Percentiles rank a stretch among this genome's conserved stretches.
Evolutionary conservation across 2,329 filamentous ascomycete genomes (phyloP).

Genomic region (Blastomyces gilchristii): DNA sequence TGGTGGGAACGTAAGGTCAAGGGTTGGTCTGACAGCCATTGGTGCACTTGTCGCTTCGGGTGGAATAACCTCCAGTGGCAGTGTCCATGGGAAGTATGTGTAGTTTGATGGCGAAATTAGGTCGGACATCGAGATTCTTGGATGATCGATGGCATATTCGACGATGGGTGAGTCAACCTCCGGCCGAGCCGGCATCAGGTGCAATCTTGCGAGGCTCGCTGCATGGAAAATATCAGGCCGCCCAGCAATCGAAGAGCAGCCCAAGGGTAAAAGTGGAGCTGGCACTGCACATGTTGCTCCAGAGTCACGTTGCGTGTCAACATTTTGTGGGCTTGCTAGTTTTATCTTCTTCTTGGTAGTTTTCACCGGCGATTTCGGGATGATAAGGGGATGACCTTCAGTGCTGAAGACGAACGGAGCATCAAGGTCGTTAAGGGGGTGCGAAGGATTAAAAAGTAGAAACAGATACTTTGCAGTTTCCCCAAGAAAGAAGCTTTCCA

Average conservation of each 20-base stretch:
- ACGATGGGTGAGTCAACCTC: slow-evolving; percentile 50
- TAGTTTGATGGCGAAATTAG: slow-evolving; percentile 59
- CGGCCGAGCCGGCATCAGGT: slow-evolving; percentile 54
- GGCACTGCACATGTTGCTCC: slow-evolving; percentile 51
- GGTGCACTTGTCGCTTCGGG: slow-evolving; percentile 64
- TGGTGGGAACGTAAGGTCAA: slow-evolving; percentile 57
- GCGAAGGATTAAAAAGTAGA: slow-evolving; percentile 72
- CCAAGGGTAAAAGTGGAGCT: slow-evolving; percentile 51
- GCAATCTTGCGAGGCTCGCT: slow-evolving; percentile 70
- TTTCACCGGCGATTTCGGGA: slow-evolving; percentile 43
- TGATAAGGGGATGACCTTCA: slow-evolving; percentile 84
- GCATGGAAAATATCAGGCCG: slow-evolving; percentile 79
- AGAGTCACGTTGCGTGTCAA: slow-evolving; percentile 13
- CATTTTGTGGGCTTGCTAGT: slow-evolving; percentile 11
- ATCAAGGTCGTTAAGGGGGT: slow-evolving; percentile 80
- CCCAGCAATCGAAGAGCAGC: slow-evolving; percentile 68
- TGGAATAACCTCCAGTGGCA: slow-evolving; percentile 66
- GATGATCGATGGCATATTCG: slow-evolving; percentile 45
- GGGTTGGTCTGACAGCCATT: slow-evolving; percentile 59
- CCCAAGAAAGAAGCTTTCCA: slow-evolving; percentile 98
- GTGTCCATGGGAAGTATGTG: slow-evolving; percentile 86
- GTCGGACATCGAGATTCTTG: slow-evolving; percentile 46
- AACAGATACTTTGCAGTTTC: slow-evolving; percentile 96
- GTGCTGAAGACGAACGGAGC: slow-evolving; percentile 88
- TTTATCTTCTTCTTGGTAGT: neutral